Evolutionary conservation across 2,329 filamentous ascomycete species (phyloP), one percentile per base, ranked within the genome.

Genomic region (Helotiales sp.): DNA sequence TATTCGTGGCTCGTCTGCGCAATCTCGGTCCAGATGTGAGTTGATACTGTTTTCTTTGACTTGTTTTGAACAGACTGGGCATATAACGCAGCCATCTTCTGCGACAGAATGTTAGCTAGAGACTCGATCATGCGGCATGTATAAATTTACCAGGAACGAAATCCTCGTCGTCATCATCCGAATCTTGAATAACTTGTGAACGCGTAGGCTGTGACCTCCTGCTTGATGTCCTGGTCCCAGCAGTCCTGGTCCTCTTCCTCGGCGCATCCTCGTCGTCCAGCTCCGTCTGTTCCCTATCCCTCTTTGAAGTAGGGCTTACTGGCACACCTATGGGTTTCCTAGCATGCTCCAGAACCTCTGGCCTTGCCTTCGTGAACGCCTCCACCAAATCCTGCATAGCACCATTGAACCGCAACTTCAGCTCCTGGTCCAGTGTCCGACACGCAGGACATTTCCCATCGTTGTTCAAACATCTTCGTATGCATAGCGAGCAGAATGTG

Each of bases 401-500:
- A 86, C 90, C 92, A 78, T 98, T 98, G 55, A 90, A 90, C 66
- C 93, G 86, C 72, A 99, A 77, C 78, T 93, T 96, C 68, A 93
- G 86, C 77, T 95, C 93, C 77, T 97, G 93, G 72, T 97, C 93
- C 0, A 83, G 79, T 6, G 87, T 82, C 61, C 93, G 89, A 79
- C 96, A 99, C 1, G 93, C 84, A 0, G 96, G 96, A 74, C 96
- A 99, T 79, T 91, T 93, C 8, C 93, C 92, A 72, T 97, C 93
- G 34, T 87, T 86, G 1, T 90, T 90, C 0, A 99, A 85, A 68
- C 92, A 93, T 70, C 94, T 86, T 32, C 96, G 91, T 77, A 99
- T 98, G 79, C 96, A 99, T 63, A 97, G 82, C 6, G 95, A 97
- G 83, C 96, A 99, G 77, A 99, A 99, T 0, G 96, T 98, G 78